Percentiles rank a stretch among this genome's conserved stretches.
Evolutionary conservation across 2,329 filamentous ascomycete genomes (phyloP).

Genomic region (Colletotrichum lentis): DNA sequence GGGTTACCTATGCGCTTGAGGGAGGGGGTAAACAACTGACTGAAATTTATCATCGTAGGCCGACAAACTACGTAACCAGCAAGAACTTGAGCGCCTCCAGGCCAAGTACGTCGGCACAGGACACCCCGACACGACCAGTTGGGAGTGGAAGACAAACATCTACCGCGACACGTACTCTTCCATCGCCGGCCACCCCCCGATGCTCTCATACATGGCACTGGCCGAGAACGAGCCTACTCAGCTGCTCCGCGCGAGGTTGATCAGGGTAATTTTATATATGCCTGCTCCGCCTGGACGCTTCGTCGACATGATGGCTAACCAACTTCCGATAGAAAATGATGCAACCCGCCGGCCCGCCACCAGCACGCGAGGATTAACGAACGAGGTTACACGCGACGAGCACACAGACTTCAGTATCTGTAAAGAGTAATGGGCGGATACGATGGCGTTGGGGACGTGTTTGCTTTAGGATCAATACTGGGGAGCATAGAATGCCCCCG

Average conservation of each 20-base stretch:
- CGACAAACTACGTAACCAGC: slow-evolving; percentile 96
- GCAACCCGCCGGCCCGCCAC: slow-evolving; percentile 67
- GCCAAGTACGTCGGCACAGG: slow-evolving; percentile 95
- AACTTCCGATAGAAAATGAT: slow-evolving; percentile 67
- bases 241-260: slow-evolving; percentile 79
- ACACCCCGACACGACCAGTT: slow-evolving; percentile 94
- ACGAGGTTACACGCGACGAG: neutral
- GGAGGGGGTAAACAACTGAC: neutral
- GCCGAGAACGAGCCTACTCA: slow-evolving; percentile 86
- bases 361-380: slow-evolving; percentile 57
- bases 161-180: slow-evolving; percentile 90
- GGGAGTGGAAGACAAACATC: slow-evolving; percentile 97
- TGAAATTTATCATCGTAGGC: slow-evolving; percentile 61
- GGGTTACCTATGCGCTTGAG: neutral
- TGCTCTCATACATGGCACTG: slow-evolving; percentile 88
- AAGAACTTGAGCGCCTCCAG: slow-evolving; percentile 97
- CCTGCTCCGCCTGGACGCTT: neutral
- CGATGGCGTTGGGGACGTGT: slow-evolving; percentile 23
- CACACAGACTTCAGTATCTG: neutral
- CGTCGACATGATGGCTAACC: neutral
- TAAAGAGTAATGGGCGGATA: neutral
- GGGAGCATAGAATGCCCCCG: slow-evolving; percentile 37
- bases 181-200: slow-evolving; percentile 87
- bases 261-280: slow-evolving; percentile 66
- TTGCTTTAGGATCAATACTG: slow-evolving; percentile 2